Conservation (phyloP, 306 rosid species). For the Pachyrhizus erosus region DNA sequence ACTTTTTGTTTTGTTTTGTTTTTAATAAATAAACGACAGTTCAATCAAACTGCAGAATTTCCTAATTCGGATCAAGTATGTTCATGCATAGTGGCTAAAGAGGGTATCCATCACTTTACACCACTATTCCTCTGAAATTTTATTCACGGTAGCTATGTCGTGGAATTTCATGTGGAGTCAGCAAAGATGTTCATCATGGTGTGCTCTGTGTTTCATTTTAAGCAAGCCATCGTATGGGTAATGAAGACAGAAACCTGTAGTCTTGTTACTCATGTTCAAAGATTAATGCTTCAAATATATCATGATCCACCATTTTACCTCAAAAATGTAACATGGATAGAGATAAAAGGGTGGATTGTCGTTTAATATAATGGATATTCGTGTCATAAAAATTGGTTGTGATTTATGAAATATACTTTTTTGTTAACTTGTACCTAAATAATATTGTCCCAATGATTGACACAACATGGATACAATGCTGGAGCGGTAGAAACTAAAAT, state of each 20-base stretch:
- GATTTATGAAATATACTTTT: not conserved
- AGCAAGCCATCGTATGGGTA: not conserved
- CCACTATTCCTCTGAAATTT: not conserved
- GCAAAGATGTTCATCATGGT: not conserved
- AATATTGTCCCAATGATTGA: not conserved
- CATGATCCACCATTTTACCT: not conserved
- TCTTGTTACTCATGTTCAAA: not conserved
- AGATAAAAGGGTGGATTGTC: slow-evolving; percentile 13
- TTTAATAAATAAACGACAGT: not conserved
- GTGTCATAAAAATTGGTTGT: not conserved
- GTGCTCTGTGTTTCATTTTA: not conserved
- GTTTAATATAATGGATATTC: not conserved
- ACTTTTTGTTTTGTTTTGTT: not conserved
- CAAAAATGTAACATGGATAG: not conserved
- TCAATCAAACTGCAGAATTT: not conserved
- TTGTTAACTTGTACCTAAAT: not conserved
- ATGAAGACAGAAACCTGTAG: not conserved
- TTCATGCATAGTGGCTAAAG: not conserved
- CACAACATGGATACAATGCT: not conserved
- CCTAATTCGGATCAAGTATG: not conserved
- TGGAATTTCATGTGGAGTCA: not conserved
- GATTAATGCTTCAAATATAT: not conserved
- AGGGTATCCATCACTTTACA: not conserved
- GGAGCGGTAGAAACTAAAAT: slow-evolving; percentile 11
- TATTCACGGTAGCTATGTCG: not conserved